Base-by-base conservation (phyloP, 768 basidiomycete genomes). In the Trametes gibbosa region DNA sequence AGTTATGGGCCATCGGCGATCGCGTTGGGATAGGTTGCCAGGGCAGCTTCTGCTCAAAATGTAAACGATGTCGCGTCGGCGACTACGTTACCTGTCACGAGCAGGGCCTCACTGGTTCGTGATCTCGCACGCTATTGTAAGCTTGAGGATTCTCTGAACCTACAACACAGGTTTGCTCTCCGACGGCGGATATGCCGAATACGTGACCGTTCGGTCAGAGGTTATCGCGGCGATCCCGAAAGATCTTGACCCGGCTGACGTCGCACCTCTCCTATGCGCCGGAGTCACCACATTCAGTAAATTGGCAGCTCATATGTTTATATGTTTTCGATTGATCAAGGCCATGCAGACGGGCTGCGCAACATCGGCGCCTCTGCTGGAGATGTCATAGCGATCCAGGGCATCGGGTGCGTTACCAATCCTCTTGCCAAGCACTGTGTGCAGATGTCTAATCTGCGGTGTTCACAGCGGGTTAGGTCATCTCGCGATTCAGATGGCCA, bases 311-410 rank as follows among this genome's bases (percentile, higher is more conserved):
- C 7, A 3, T 2, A 17, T 27, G 8, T 27, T 12, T 32, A n/a
- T 1, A 6, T 32, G 14, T 19, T 5, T 5, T 43, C 3, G 10
- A 19, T n/a, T 43, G 42, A 12, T 19, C n/a, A 17, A 8, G 8
- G n/a, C 8, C 23, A 6, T 39, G n/a, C 40, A 65, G 67, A 66
- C 45, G 58, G 67, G 1, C 63, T 71, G 23, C 63, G 74, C 42
- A 57, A 66, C 45, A 70, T 71, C 62, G 43, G 56, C 17, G 42
- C 69, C 16, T 53, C 45, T 14, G 65, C 72, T 0, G 75, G 72
- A 3, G 73, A 74, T 10, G 60, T 71, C 14, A 72, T 76, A 12
- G 76, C 72, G 0, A 63, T 79, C 6, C 74, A 75, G 39, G 77
- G 76, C 13, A 63, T 77, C 27, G 69, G 69, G 61, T 70, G 41